phyloP scores from a whole-genome alignment of 345 rosid genomes.

The Acer campestre region DNA sequence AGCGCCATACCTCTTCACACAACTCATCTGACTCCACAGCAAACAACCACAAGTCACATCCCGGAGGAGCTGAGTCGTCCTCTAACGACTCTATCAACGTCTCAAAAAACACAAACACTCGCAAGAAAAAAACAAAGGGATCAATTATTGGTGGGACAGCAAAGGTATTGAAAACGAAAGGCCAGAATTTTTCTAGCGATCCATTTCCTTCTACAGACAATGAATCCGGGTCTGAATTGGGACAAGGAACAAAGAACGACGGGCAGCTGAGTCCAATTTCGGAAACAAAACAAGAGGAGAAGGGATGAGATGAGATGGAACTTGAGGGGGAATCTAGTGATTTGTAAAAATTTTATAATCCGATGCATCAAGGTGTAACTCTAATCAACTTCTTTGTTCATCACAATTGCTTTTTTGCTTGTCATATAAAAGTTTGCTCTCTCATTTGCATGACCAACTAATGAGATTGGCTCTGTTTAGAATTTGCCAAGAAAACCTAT shows the following conservation, averaged over 20 bases:
- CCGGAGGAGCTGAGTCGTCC: conserved; percentile 21
- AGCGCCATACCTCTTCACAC: conserved; percentile 33
- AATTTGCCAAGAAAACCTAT: neutral
- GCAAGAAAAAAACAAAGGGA: conserved; percentile 49
- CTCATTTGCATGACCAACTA: neutral
- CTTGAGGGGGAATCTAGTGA: neutral
- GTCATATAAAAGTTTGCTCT: neutral
- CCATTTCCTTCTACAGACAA: conserved; percentile 5
- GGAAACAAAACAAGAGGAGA: conserved; percentile 27
- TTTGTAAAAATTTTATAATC: conserved; percentile 8
- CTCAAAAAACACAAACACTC: conserved; percentile 35
- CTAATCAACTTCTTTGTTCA: neutral
- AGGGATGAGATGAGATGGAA: conserved; percentile 11
- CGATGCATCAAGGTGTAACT: neutral
- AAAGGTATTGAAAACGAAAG: conserved; percentile 38
- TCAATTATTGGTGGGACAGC: conserved; percentile 25
- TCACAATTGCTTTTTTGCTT: neutral
- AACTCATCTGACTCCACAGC: conserved; percentile 30
- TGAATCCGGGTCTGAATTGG: neutral
- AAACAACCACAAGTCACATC: conserved; percentile 22
- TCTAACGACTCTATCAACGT: conserved; percentile 25
- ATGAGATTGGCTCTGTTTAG: neutral
- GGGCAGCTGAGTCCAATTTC: conserved; percentile 24
- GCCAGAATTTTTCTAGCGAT: conserved; percentile 23
- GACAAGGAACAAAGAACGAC: conserved; percentile 18